Conservation (phyloP, 495 filamentous ascomycete genomes). For the Talaromyces borbonicus region DNA sequence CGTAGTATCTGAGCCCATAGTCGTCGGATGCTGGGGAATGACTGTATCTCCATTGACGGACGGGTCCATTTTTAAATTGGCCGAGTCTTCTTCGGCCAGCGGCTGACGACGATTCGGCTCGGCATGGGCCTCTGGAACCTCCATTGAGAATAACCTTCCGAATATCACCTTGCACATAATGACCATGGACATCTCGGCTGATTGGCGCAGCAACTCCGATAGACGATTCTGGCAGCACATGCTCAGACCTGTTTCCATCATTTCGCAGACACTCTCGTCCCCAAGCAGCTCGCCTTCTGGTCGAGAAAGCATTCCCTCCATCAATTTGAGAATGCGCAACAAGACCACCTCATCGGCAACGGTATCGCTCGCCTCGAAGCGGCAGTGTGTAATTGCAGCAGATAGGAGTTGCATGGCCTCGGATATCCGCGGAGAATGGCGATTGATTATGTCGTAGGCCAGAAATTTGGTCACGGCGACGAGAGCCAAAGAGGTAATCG, state of each 20-base stretch:
- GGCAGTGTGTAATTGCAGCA: constrained; percentile 91
- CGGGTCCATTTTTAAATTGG: constrained; percentile 74
- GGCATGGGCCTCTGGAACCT: constrained; percentile 54
- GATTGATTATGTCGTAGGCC: constrained; percentile 81
- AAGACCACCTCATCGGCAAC: constrained; percentile 92
- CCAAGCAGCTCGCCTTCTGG: constrained; percentile 84
- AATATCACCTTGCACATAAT: constrained; percentile 99
- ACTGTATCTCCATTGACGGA: constrained; percentile 64
- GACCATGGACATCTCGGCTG: constrained; percentile 95
- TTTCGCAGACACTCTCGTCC: constrained; percentile 95
- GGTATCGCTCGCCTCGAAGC: constrained; percentile 93
- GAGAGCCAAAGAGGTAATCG: constrained; percentile 89
- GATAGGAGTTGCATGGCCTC: constrained; percentile 92
- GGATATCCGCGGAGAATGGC: constrained; percentile 70
- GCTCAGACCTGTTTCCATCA: constrained; percentile 97
- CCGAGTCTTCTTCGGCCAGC: constrained; percentile 40
- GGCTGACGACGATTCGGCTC: constrained; percentile 41
- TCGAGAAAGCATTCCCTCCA: constrained; percentile 94
- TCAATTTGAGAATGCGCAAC: constrained; percentile 85
- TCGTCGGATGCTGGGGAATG: constrained; percentile 36
- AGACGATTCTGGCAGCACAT: constrained; percentile 94
- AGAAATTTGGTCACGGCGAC: constrained; percentile 97
- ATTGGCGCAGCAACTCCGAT: constrained; percentile 80
- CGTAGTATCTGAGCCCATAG: constrained; percentile 33
- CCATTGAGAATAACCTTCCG: constrained; percentile 76